These are phyloP conservation scores for Elaeis guineensis DNA, from an alignment of 176 grass and related monocot genomes.

Conservation along the genomic window DNA sequence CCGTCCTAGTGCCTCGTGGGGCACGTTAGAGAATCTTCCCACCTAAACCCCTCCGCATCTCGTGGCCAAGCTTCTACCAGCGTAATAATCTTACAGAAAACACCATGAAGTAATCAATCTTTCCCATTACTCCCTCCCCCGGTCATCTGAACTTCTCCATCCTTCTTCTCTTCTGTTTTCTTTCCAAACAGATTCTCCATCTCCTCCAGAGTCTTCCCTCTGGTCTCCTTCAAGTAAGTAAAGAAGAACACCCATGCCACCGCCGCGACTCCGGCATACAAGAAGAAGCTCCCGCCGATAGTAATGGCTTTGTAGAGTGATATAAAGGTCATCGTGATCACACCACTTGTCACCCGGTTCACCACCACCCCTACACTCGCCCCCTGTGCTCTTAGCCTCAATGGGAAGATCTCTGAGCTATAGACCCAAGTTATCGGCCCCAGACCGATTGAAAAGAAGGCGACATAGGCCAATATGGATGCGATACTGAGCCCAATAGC, in stretches of 20 bases:
- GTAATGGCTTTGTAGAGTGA: conserved; percentile 62
- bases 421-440: conserved; percentile 69
- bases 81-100: too few relatives aligned
- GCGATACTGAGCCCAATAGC: conserved; percentile 11
- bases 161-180: too few relatives aligned
- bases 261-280: conserved; percentile 43
- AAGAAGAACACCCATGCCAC: conserved; percentile 49
- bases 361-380: conserved; percentile 51
- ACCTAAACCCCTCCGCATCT: too few relatives aligned
- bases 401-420: conserved; percentile 63
- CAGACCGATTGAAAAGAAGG: conserved; percentile 48
- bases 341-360: conserved; percentile 44
- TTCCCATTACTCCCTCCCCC: too few relatives aligned
- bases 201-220: conserved; percentile 55
- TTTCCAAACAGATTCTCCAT: conserved; percentile 26
- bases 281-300: conserved; percentile 56
- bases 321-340: conserved; percentile 66
- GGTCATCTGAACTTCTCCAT: too few relatives aligned
- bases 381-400: conserved; percentile 53
- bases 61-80: too few relatives aligned
- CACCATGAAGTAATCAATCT: too few relatives aligned
- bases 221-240: conserved; percentile 48
- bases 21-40: too few relatives aligned
- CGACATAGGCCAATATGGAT: conserved; percentile 39
- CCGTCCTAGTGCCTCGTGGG: too few relatives aligned